phyloP scores from a whole-genome alignment of 1,284 basidiomycete genomes.

The Exobasidium cylindrosporum region DNA sequence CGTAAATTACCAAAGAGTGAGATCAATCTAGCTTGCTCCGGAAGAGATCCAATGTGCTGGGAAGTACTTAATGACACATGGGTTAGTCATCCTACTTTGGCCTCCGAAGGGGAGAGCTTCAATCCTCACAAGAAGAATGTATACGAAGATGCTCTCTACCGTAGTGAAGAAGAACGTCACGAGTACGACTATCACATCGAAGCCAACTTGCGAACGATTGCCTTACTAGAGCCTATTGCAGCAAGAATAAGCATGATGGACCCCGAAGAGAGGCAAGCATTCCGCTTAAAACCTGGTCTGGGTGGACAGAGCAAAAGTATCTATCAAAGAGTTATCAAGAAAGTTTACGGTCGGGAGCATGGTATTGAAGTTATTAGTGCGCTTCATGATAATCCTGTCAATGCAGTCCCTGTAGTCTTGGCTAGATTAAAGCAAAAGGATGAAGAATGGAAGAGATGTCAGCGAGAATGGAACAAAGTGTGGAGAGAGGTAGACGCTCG shows the following conservation, averaged over 20 bases:
- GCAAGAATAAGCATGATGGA: conserved; percentile 85
- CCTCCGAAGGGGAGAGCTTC: conserved; percentile 89
- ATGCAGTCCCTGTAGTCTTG: conserved; percentile 88
- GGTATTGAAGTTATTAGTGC: conserved; percentile 82
- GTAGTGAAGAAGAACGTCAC: conserved; percentile 95
- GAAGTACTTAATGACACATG: conserved; percentile 72
- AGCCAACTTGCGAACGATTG: conserved; percentile 84
- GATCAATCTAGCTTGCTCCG: conserved; percentile 83
- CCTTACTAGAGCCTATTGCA: conserved; percentile 83
- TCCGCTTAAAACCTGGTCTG: conserved; percentile 82
- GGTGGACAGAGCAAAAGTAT: conserved; percentile 83
- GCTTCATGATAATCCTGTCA: conserved; percentile 84
- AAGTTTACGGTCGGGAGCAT: conserved; percentile 83
- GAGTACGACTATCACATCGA: conserved; percentile 98
- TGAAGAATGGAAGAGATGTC: conserved; percentile 92
- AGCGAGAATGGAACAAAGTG: conserved; percentile 93
- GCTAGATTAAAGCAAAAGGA: conserved; percentile 87
- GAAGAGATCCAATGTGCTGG: conserved; percentile 89
- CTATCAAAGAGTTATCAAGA: conserved; percentile 91
- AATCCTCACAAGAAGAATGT: conserved; percentile 94
- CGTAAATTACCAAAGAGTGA: conserved; percentile 82
- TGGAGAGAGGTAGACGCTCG: conserved; percentile 96
- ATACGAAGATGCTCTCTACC: conserved; percentile 93
- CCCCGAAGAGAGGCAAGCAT: conserved; percentile 76
- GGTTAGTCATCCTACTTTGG: conserved; percentile 96